A percentile compares a stretch with the other conserved stretches of the same genome.
Conservation (phyloP, 345 rosid genomes). For the Eucalyptus lansdowneana region DNA sequence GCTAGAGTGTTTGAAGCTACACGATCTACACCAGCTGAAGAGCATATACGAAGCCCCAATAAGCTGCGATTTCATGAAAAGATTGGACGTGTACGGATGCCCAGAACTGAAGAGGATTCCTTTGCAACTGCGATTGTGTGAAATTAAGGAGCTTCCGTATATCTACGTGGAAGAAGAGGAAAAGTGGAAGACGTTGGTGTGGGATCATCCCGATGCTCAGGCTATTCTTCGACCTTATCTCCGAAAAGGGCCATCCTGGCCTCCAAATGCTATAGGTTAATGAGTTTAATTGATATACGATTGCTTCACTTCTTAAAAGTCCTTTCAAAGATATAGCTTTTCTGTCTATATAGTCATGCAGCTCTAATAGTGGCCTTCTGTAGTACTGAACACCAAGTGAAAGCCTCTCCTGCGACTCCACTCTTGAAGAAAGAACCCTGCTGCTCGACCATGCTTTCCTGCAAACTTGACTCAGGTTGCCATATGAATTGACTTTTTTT, state of each 20-base stretch:
- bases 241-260: too few species aligned
- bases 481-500: too few species aligned
- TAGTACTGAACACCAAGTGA: rapidly evolving
- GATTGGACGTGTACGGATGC: rapidly evolving
- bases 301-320: too few species aligned
- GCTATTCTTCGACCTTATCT: neutral
- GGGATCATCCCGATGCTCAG: neutral
- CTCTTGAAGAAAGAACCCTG: too few species aligned
- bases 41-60: neutral
- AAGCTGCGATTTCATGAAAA: neutral
- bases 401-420: too few species aligned
- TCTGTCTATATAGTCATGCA: too few species aligned
- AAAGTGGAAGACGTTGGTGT: neutral
- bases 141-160: neutral
- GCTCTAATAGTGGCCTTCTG: too few species aligned
- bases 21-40: rapidly evolving
- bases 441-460: too few species aligned
- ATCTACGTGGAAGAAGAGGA: neutral
- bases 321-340: too few species aligned
- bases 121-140: neutral
- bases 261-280: too few species aligned
- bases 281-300: too few species aligned
- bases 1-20: rapidly evolving
- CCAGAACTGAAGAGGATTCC: neutral
- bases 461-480: too few species aligned